These are phyloP conservation scores for Neopestalotiopsis clavispora DNA, from an alignment of 2,329 filamentous ascomycete species.

Conservation along the genomic window DNA sequence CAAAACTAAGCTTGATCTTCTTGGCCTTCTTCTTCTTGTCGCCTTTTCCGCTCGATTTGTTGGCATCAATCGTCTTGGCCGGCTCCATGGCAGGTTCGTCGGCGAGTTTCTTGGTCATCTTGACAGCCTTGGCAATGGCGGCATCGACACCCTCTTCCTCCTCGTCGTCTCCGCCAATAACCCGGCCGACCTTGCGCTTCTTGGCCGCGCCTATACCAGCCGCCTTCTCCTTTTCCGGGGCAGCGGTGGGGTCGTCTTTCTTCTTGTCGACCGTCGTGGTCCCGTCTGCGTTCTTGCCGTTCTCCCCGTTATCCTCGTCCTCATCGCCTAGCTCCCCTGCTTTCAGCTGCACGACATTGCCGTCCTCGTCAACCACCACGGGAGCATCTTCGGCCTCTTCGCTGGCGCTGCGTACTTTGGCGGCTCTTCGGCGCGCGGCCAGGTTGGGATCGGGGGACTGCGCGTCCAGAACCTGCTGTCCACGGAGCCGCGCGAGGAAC, in stretches of 20 bases:
- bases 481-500: slow-evolving; percentile 63
- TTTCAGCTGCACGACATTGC: slow-evolving; percentile 63
- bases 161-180: slow-evolving; percentile 46
- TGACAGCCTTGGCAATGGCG: slow-evolving; percentile 17
- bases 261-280: slow-evolving; percentile 17
- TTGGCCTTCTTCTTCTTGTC: slow-evolving; percentile 58
- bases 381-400: slow-evolving; percentile 80
- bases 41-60: slow-evolving; percentile 27
- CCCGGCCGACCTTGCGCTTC: slow-evolving; percentile 61
- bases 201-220: slow-evolving; percentile 49
- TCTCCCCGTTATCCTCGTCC: slow-evolving; percentile 35
- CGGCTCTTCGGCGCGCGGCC: slow-evolving; percentile 52
- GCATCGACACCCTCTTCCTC: slow-evolving; percentile 26
- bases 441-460: slow-evolving; percentile 58
- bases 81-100: slow-evolving; percentile 29
- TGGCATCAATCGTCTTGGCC: slow-evolving; percentile 16
- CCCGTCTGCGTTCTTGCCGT: slow-evolving; percentile 34
- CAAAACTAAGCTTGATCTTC: slow-evolving; percentile 73
- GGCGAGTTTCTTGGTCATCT: slow-evolving; percentile 30
- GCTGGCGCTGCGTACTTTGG: slow-evolving; percentile 62
- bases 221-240: slow-evolving; percentile 29
- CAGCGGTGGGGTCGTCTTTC: slow-evolving; percentile 22
- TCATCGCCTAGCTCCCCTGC: slow-evolving; percentile 32
- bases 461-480: slow-evolving; percentile 53
- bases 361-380: slow-evolving; percentile 74